Base-by-base conservation (phyloP, 345 rosid genomes). In the Excoecaria cochinchinensis region DNA sequence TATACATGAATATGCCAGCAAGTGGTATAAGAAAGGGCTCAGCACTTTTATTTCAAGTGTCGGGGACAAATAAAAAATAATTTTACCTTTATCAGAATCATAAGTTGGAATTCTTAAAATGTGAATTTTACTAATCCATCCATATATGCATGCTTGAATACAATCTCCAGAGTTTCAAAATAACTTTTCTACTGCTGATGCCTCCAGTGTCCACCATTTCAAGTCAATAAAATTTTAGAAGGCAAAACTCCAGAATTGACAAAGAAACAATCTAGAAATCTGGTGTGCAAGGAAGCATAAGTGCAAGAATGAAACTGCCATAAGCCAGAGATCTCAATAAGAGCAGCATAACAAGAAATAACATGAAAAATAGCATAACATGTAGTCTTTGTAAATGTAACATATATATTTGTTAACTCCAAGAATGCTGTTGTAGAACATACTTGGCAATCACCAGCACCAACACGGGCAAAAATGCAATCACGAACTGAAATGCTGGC, bases 371-470 rank as follows among this genome's bases (percentile, higher is more conserved):
- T 66, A 38, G 9, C 47, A 61, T 11, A 36, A 60, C 24, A 44
- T 25, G 15, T 6, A 72, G 16, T 31, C 56, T 66, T 57, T 42
- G 14, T 53, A 25, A 47, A 48, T 48, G 21, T 31, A 42, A 58
- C 4, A 71, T 70, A 66, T 51, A 14, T 67, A 42, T 61, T 56
- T 61, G 25, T 55, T 40, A 76, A 61, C 62, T 74, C 67, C 47
- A 46, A 60, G 52, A 58, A 14, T 74, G 42, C 70, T 59, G 52
- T 61, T 58, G 72, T 46, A 74, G 17, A 75, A 90, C 97, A 88
- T 82, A 95, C 99, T 84, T 95, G 99, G 86, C 99, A 93, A 76
- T 93, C 99, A 63, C 98, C 97, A 63, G 99, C 99, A 74, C 99
- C 99, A 76, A 95, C 97, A 74, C 97, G 98, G 42, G 99, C 96